Percentiles rank a stretch among this genome's conserved stretches.
These are phyloP conservation scores for Lactifluus pinguis DNA, from an alignment of 768 basidiomycete species.

Conservation along the genomic window DNA sequence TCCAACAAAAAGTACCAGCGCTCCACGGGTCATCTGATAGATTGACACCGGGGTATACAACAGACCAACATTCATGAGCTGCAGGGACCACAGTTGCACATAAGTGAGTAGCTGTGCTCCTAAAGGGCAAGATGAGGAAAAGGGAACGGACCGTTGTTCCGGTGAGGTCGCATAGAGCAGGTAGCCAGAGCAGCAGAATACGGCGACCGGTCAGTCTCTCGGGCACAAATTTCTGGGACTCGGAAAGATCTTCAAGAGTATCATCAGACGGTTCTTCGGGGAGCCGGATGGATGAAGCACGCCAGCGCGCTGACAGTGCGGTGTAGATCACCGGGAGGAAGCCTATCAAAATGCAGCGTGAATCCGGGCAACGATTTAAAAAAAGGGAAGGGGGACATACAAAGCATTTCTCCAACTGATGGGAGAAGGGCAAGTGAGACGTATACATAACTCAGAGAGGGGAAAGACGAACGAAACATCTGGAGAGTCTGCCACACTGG, in stretches of 20 bases:
- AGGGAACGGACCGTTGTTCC: slow-evolving; percentile 68
- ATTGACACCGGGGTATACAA: slow-evolving; percentile 95
- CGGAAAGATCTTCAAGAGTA: slow-evolving; percentile 23
- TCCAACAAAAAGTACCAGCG: slow-evolving; percentile 91
- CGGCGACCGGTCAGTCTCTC: slow-evolving; percentile 56
- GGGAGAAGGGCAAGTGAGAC: slow-evolving; percentile 23
- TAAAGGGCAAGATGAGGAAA: not conserved
- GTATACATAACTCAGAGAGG: slow-evolving; percentile 1
- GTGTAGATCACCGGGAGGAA: slow-evolving; percentile 78
- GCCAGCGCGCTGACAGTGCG: slow-evolving; percentile 43
- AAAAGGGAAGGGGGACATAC: slow-evolving; percentile 38
- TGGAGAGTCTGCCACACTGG: slow-evolving; percentile 90
- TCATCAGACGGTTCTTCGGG: slow-evolving; percentile 28
- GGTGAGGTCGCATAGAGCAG: slow-evolving; percentile 82
- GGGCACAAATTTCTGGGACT: slow-evolving; percentile 23
- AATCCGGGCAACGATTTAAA: slow-evolving; percentile 1
- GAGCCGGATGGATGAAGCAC: slow-evolving; percentile 44
- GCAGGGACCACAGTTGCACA: slow-evolving; percentile 6
- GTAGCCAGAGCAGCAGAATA: slow-evolving; percentile 74
- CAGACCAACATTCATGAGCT: slow-evolving; percentile 92
- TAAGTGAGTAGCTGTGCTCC: not conserved
- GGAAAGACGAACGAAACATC: slow-evolving; percentile 66
- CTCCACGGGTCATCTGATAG: slow-evolving; percentile 94
- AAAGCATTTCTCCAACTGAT: slow-evolving; percentile 88
- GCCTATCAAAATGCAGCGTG: slow-evolving; percentile 36